Evolutionary conservation across 2,329 filamentous ascomycete genomes (phyloP), one percentile per base, ranked within the genome.

Genomic region (Calycina marina): DNA sequence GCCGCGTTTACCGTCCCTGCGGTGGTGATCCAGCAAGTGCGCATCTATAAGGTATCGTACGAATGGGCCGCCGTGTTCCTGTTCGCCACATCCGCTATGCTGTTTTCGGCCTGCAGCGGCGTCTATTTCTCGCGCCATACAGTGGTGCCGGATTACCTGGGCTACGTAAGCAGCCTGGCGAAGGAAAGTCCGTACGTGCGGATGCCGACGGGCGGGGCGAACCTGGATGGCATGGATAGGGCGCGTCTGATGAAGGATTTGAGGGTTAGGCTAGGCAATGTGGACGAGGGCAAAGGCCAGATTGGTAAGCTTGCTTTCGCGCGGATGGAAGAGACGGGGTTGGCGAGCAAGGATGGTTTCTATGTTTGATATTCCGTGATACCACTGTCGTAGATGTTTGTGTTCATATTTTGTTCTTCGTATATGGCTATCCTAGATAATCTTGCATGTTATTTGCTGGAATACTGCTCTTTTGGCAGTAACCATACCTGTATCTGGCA

Each of bases 151-250:
- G 43, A 46, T 25, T 44, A 43, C 31, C 17, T 46, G 25, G 43
- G 41, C 1, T 47, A 37, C 31, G 39, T 45, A 3, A 36, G 33
- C 6, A 39, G 40, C 34, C 29, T 46, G 32, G 40, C 43, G 13
- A 44, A 44, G 14, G 39, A 47, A 26, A 44, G 40, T 33, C 33
- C 36, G 8, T 46, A 39, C 26, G 42, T 44, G 11, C 30, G 37
- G 14, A 45, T 47, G 42, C 44, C 42, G 12, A 42, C 45, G 37
- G 41, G 36, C 4, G 44, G 40, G 6, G 35, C 43, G 1, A 47
- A 47, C 38, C 42, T 45, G 42, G 41, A 47, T 37, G 42, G 41
- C 6, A 42, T 47, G 41, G 41, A 41, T 29, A 42, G 43, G 24
- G 40, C 42, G n/a, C 40, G 37, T 20, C 25, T 47, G 28, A 34